Conservation (phyloP, 441 rosid species). For the Hypseocharis bilobata region DNA sequence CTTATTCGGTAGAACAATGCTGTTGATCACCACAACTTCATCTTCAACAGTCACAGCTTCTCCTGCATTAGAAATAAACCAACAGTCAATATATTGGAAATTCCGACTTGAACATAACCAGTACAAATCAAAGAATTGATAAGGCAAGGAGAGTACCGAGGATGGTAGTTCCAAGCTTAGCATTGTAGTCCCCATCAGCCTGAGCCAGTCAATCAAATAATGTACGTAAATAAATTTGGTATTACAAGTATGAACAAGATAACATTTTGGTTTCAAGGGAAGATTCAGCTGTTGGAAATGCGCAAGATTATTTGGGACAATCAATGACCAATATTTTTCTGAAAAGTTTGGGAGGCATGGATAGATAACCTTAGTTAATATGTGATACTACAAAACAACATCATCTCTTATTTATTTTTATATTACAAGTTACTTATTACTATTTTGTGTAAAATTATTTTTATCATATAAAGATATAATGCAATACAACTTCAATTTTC, state of each 20-base stretch:
- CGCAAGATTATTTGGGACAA: no score
- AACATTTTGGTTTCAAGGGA: background rate
- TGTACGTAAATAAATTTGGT: background rate
- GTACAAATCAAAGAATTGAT: background rate
- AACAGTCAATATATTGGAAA: background rate
- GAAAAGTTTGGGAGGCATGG: no score
- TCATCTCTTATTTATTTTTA: background rate
- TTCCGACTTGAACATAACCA: background rate
- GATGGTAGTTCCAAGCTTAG: conserved; percentile 62
- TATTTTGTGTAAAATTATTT: no score
- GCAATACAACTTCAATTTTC: background rate
- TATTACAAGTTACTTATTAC: no score
- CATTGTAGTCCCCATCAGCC: conserved; percentile 69
- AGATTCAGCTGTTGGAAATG: no score
- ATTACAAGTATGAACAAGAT: no score
- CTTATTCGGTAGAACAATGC: conserved; percentile 70
- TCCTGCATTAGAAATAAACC: conserved; percentile 32
- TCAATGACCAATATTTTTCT: no score
- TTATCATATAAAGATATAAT: background rate
- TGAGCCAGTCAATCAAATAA: conserved; percentile 24
- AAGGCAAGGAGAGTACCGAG: conserved; percentile 38
- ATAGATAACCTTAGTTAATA: background rate
- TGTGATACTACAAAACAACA: background rate
- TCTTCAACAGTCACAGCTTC: conserved; percentile 69
- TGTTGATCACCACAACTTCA: conserved; percentile 53